phyloP scores from a whole-genome alignment of 192 early-diverging fungal genomes.

The Coemansia sp. region DNA sequence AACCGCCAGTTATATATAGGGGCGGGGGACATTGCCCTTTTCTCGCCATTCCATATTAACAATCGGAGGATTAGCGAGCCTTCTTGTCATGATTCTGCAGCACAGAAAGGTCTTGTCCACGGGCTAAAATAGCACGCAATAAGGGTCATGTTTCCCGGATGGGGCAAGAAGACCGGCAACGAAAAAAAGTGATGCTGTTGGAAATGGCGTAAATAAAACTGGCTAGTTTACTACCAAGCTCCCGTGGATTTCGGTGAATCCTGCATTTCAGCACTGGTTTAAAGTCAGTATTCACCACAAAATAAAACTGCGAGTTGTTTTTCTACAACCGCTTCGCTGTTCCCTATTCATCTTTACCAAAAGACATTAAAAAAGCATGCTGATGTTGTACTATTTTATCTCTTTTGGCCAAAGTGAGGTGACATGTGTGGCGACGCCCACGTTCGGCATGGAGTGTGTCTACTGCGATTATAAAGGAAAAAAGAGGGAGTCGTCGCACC shows the following conservation, averaged over 20 bases:
- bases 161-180: not conserved
- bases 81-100: not conserved
- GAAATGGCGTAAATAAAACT: not conserved
- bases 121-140: not conserved
- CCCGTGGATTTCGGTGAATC: conserved; percentile 1
- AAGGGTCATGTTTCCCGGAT: not conserved
- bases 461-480: no score
- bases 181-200: not conserved
- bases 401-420: not conserved
- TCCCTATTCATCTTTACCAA: no score
- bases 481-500: no score
- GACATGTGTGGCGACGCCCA: not conserved
- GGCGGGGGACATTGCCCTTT: no score
- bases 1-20: not conserved
- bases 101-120: not conserved
- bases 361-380: no score
- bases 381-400: not conserved
- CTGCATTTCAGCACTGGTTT: not conserved
- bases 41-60: no score
- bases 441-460: not conserved
- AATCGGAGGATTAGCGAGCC: not conserved
- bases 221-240: not conserved
- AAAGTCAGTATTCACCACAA: no score
- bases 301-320: no score
- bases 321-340: not conserved